These are phyloP conservation scores for Hypoxylon fuscum DNA, from an alignment of 495 filamentous ascomycete species.

Conservation along the genomic window DNA sequence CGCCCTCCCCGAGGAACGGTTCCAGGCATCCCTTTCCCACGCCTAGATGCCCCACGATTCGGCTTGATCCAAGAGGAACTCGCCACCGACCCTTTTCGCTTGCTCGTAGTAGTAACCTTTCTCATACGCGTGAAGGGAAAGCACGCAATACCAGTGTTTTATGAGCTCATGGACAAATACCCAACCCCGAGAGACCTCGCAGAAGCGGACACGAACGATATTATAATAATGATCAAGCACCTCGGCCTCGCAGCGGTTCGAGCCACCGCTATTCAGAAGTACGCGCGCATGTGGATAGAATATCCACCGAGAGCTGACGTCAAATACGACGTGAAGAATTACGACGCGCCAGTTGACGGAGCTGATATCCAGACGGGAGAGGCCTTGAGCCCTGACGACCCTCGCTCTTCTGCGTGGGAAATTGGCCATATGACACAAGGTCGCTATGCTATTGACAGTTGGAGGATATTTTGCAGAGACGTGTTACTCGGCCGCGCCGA, in stretches of 20 bases:
- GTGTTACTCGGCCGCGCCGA: conserved; percentile 68
- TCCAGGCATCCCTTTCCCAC: conserved; percentile 76
- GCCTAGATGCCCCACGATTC: conserved; percentile 68
- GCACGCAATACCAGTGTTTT: conserved; percentile 81
- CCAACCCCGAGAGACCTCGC: conserved; percentile 74
- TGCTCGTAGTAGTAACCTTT: conserved; percentile 81
- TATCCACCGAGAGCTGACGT: conserved; percentile 66
- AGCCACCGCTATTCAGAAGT: conserved; percentile 60
- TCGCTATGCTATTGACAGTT: conserved; percentile 87
- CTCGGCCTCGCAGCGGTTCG: conserved; percentile 75
- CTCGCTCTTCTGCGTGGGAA: conserved; percentile 70
- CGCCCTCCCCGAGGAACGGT: conserved; percentile 58
- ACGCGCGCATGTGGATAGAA: conserved; percentile 77
- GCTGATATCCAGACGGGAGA: conserved; percentile 63
- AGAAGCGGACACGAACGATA: conserved; percentile 61
- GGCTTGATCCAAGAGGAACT: conserved; percentile 87
- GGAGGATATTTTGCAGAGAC: conserved; percentile 94
- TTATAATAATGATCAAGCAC: conserved; percentile 71
- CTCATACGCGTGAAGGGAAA: conserved; percentile 81
- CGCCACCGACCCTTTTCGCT: conserved; percentile 71
- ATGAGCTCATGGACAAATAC: conserved; percentile 70
- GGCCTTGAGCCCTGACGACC: conserved; percentile 45
- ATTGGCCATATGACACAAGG: conserved; percentile 89
- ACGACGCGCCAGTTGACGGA: conserved; percentile 67
- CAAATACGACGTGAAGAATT: conserved; percentile 74